Conservation (phyloP, 139 green algal genomes). For the Eudorina sp. region DNA sequence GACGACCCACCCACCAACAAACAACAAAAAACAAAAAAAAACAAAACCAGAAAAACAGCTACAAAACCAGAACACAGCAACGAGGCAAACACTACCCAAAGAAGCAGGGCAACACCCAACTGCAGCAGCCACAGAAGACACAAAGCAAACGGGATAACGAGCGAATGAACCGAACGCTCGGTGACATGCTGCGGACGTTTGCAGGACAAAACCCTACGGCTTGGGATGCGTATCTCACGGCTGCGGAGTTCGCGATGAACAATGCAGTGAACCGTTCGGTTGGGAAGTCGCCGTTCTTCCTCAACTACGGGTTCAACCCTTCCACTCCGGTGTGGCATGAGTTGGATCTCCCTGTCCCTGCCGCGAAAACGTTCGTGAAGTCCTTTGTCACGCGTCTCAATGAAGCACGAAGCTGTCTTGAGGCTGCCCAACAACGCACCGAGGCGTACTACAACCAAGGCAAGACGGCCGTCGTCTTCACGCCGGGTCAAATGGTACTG, state of each 20-base stretch:
- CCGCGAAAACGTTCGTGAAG: neutral
- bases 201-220: neutral
- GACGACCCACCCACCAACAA: too few species aligned
- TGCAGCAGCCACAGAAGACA: too few species aligned
- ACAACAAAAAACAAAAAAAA: too few species aligned
- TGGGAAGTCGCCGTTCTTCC: neutral
- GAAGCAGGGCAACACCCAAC: too few species aligned
- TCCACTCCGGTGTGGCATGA: neutral
- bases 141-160: too few species aligned
- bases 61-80: too few species aligned
- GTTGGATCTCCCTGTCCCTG: neutral
- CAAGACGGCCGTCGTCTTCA: neutral
- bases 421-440: neutral
- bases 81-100: too few species aligned
- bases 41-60: too few species aligned
- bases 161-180: neutral
- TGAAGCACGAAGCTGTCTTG: too few species aligned
- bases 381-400: neutral
- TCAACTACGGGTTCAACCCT: conserved; percentile 2
- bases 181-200: neutral
- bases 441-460: neutral
- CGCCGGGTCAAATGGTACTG: neutral
- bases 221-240: neutral
- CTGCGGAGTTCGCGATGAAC: conserved; percentile 10
- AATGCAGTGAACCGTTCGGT: neutral